A percentile compares a stretch with the other conserved stretches of the same genome.
phyloP scores from a whole-genome alignment of 805 yeast genomes.

The Kuraishia hungarica region DNA sequence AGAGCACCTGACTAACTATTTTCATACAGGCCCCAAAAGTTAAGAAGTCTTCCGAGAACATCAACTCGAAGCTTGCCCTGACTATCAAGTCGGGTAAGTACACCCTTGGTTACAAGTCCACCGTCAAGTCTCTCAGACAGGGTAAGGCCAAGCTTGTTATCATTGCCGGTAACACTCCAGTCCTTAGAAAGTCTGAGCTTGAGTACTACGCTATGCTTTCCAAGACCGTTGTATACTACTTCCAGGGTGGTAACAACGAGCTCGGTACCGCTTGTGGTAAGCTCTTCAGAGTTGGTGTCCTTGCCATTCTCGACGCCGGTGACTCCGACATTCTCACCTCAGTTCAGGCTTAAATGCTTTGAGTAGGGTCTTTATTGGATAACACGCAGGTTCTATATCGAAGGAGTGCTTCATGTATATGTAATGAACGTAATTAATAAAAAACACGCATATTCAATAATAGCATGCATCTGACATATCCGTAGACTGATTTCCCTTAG shows the following conservation, averaged over 20 bases:
- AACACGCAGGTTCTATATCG: background rate
- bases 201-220: slow-evolving; percentile 99
- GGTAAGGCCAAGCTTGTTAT: slow-evolving; percentile 98
- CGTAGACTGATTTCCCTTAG: no score
- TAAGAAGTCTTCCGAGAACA: slow-evolving; percentile 83
- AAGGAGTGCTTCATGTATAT: background rate
- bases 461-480: no score
- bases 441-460: background rate
- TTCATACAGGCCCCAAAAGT: slow-evolving; percentile 81
- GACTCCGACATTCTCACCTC: slow-evolving; percentile 96
- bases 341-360: slow-evolving; percentile 18
- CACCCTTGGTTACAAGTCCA: slow-evolving; percentile 99
- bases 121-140: slow-evolving; percentile 95
- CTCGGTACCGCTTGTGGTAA: slow-evolving; percentile 99
- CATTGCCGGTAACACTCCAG: slow-evolving; percentile 99
- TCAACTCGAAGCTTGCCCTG: slow-evolving; percentile 97
- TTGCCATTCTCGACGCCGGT: slow-evolving; percentile 96
- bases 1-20: slow-evolving; percentile 28
- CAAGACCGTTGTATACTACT: slow-evolving; percentile 95
- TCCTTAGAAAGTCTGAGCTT: slow-evolving; percentile 98
- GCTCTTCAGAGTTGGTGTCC: slow-evolving; percentile 98
- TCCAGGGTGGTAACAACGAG: slow-evolving; percentile 99
- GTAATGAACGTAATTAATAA: background rate
- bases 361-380: background rate
- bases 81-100: slow-evolving; percentile 99